phyloP scores from a whole-genome alignment of 331 rosid genomes.

The Quercus phellos region DNA sequence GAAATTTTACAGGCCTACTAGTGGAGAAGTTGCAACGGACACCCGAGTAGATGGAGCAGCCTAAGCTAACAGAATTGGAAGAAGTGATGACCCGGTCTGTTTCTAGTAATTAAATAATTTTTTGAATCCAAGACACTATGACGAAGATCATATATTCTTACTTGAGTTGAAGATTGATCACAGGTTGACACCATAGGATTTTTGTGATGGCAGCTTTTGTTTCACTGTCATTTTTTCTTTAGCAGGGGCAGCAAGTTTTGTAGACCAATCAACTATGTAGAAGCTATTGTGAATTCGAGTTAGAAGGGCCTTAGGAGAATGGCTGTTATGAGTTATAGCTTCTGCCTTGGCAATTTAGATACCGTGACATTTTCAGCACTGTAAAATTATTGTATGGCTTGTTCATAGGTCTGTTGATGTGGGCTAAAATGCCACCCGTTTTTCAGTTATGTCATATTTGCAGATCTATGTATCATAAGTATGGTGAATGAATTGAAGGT shows the following conservation, averaged over 20 bases:
- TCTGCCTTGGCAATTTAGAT: background rate
- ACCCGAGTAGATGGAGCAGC: background rate
- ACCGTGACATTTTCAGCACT: background rate
- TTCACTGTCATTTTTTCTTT: background rate
- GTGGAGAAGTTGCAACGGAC: conserved; percentile 4
- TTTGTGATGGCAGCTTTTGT: background rate
- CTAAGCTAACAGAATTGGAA: background rate
- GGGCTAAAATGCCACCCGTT: background rate
- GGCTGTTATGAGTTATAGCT: background rate
- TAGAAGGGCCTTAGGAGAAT: background rate
- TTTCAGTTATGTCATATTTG: background rate
- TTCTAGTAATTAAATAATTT: background rate
- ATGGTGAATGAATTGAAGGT: background rate
- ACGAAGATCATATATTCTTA: background rate
- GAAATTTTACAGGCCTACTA: conserved; percentile 3
- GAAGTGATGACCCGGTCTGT: background rate
- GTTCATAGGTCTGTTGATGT: background rate
- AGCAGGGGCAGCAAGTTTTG: background rate
- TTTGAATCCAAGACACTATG: background rate
- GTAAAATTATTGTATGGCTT: background rate
- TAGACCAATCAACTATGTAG: background rate
- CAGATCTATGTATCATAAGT: background rate
- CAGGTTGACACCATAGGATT: background rate
- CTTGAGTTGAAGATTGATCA: background rate
- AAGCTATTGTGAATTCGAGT: background rate